Conservation (phyloP, 441 rosid species). For the Hura crepitans region DNA sequence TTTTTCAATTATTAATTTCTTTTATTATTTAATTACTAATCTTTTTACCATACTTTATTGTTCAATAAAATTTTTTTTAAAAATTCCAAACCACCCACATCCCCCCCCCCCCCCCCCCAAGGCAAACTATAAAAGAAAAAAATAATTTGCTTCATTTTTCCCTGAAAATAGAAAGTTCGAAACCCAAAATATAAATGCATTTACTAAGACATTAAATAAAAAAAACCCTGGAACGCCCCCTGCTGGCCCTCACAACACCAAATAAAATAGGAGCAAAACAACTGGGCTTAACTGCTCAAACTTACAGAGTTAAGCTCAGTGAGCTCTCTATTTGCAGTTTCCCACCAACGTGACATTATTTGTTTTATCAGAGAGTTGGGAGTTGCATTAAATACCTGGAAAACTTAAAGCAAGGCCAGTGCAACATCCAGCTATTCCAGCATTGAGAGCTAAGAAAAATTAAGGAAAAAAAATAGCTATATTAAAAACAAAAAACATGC, state of each 20-base stretch:
- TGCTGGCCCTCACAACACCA: neutral
- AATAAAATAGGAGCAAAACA: neutral
- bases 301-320: neutral
- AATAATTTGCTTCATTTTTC: neutral
- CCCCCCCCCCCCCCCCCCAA: too few species aligned
- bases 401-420: conserved; percentile 88
- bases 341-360: neutral
- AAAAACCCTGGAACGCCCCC: neutral
- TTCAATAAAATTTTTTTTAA: too few species aligned
- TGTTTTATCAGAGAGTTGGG: neutral
- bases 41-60: too few species aligned
- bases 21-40: too few species aligned
- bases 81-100: too few species aligned
- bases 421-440: conserved; percentile 95
- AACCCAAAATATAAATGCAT: neutral
- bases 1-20: too few species aligned
- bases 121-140: too few species aligned
- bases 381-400: conserved; percentile 50
- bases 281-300: neutral
- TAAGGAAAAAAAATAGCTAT: neutral
- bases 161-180: neutral
- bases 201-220: conserved; percentile 19
- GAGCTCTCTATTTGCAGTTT: neutral
- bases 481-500: conserved; percentile 10
- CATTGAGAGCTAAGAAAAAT: conserved; percentile 56